These are phyloP conservation scores for Populus simonii DNA, from an alignment of 345 rosid genomes.

Conservation along the genomic window DNA sequence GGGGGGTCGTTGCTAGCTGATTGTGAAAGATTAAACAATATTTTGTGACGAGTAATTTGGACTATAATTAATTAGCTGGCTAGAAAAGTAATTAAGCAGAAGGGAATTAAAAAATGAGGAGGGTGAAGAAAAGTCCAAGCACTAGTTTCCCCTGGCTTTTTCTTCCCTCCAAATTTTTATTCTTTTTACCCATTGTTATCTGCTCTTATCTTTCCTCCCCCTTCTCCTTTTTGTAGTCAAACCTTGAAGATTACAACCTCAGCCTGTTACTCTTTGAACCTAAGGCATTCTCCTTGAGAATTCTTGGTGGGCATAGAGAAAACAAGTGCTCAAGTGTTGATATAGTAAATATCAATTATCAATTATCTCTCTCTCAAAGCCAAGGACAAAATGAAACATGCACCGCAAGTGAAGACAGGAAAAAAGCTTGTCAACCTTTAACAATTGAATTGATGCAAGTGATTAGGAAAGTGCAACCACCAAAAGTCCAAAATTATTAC, in stretches of 20 bases:
- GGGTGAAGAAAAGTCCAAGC: slow-evolving; percentile 8
- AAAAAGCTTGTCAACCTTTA: neutral
- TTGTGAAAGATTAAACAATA: slow-evolving; percentile 1
- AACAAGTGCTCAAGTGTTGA: slow-evolving; percentile 3
- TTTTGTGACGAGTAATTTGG: slow-evolving; percentile 6
- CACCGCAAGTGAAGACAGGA: slow-evolving; percentile 14
- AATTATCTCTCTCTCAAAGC: neutral
- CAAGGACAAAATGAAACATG: neutral
- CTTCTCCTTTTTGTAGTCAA: neutral
- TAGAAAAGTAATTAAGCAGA: neutral
- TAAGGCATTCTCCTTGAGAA: slow-evolving; percentile 32
- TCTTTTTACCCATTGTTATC: slow-evolving; percentile 14
- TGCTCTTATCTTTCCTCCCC: neutral
- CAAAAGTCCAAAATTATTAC: neutral
- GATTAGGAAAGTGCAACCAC: slow-evolving; percentile 4
- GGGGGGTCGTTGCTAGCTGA: slow-evolving; percentile 38
- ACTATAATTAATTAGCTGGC: neutral
- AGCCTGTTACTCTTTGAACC: slow-evolving; percentile 47
- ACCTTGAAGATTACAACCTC: slow-evolving; percentile 48
- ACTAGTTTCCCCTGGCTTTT: slow-evolving; percentile 8
- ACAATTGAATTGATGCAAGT: neutral
- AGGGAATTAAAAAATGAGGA: neutral
- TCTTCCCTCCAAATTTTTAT: neutral
- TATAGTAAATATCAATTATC: neutral
- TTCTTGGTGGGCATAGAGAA: slow-evolving; percentile 35